phyloP scores from a whole-genome alignment of 176 grass and related monocot species.

The Avena eriantha region DNA sequence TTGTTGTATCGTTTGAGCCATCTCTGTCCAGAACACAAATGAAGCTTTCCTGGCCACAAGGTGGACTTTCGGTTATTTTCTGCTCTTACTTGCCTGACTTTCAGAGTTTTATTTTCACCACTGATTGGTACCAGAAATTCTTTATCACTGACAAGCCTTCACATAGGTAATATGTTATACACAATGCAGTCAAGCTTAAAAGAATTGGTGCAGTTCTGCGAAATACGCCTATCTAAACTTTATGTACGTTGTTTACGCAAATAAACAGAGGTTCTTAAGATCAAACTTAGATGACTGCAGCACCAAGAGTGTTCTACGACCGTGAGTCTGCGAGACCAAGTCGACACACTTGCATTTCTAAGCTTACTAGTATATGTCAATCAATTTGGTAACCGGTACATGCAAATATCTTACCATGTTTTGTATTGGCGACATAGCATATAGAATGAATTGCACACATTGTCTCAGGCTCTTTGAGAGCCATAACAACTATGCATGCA shows the following conservation, averaged over 20 bases:
- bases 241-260: not conserved
- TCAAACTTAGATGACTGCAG: not conserved
- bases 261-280: not conserved
- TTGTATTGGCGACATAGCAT: not conserved
- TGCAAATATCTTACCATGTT: not conserved
- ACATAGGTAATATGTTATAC: not conserved
- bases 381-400: not conserved
- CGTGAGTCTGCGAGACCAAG: not conserved
- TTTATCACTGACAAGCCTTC: not conserved
- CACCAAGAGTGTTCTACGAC: not conserved
- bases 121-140: not conserved
- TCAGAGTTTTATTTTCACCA: too few species aligned
- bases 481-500: not conserved
- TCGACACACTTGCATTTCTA: not conserved
- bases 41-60: not conserved
- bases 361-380: not conserved
- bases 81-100: too few species aligned
- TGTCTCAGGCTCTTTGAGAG: not conserved
- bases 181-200: not conserved
- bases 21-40: constrained; percentile 11
- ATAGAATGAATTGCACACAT: not conserved
- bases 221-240: not conserved
- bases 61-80: not conserved
- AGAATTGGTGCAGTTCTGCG: not conserved
- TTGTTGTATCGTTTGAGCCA: not conserved